Conservation (phyloP, 2,329 filamentous ascomycete genomes). For the Tolypocladium paradoxum region DNA sequence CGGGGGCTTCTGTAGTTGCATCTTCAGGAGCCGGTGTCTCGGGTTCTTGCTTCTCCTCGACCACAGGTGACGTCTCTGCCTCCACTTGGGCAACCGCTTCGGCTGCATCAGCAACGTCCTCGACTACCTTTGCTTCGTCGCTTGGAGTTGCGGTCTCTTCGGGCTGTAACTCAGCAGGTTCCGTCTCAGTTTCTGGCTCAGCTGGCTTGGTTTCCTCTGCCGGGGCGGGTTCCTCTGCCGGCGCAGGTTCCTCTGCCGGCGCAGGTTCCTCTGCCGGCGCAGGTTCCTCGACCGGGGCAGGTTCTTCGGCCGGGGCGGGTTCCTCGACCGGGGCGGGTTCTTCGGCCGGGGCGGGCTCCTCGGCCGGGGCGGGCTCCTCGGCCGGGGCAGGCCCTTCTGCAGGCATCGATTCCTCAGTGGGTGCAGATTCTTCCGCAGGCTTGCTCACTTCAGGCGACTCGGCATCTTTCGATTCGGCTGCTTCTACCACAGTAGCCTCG, state of each 20-base stretch:
- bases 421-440: background rate
- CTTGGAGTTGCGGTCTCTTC: background rate
- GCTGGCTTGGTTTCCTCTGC: background rate
- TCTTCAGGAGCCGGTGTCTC: background rate
- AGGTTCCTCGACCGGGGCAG: background rate
- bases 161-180: background rate
- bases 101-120: background rate
- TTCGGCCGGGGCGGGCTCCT: background rate
- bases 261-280: background rate
- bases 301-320: background rate
- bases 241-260: background rate
- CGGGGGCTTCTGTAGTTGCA: background rate
- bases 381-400: background rate
- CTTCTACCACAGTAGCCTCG: background rate
- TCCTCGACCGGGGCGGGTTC: background rate
- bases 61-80: background rate
- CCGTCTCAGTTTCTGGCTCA: background rate
- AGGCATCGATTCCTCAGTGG: background rate
- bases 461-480: background rate
- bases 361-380: background rate
- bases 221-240: background rate
- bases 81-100: background rate
- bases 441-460: background rate
- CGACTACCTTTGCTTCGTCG: background rate
- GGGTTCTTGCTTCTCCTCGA: background rate